A percentile compares a stretch with the other conserved stretches of the same genome.
phyloP scores from a whole-genome alignment of 176 grass and related monocot genomes.

The Bromus sterilis region DNA sequence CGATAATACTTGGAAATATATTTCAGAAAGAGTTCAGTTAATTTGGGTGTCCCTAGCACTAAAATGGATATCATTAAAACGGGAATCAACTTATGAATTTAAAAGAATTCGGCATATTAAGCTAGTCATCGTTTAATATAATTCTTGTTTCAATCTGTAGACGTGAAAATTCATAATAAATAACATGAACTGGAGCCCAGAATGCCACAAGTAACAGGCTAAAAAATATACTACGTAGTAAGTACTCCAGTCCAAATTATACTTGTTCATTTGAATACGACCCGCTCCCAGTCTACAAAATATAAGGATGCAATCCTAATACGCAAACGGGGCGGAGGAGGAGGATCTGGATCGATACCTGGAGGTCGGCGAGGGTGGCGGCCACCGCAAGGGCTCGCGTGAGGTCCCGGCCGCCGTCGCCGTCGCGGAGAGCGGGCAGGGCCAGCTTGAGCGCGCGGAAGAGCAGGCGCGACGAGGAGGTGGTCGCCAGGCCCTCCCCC shows the following conservation, averaged over 20 bases:
- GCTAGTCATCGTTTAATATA: background rate
- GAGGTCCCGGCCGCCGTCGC: slow-evolving; percentile 45
- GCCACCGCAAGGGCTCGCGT: slow-evolving; percentile 65
- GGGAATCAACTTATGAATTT: background rate
- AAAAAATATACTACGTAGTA: too few relatives aligned
- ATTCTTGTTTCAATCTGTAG: background rate
- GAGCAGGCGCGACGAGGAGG: slow-evolving; percentile 74
- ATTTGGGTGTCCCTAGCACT: background rate
- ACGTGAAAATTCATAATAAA: background rate
- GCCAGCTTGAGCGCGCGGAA: slow-evolving; percentile 78
- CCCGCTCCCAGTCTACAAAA: background rate
- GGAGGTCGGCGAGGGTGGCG: slow-evolving; percentile 75
- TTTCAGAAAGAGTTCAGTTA: background rate
- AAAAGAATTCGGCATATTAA: background rate
- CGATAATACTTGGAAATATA: background rate
- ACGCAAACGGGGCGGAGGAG: background rate
- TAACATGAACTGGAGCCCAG: background rate
- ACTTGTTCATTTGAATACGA: background rate
- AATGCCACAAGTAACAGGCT: background rate
- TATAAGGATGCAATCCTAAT: background rate
- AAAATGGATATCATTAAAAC: background rate
- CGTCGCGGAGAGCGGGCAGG: slow-evolving; percentile 60
- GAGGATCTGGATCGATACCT: slow-evolving; percentile 23
- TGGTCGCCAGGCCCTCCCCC: slow-evolving; percentile 56
- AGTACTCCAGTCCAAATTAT: too few relatives aligned